phyloP scores from a whole-genome alignment of 2,329 filamentous ascomycete genomes.

The Ceratocystis lukuohia region DNA sequence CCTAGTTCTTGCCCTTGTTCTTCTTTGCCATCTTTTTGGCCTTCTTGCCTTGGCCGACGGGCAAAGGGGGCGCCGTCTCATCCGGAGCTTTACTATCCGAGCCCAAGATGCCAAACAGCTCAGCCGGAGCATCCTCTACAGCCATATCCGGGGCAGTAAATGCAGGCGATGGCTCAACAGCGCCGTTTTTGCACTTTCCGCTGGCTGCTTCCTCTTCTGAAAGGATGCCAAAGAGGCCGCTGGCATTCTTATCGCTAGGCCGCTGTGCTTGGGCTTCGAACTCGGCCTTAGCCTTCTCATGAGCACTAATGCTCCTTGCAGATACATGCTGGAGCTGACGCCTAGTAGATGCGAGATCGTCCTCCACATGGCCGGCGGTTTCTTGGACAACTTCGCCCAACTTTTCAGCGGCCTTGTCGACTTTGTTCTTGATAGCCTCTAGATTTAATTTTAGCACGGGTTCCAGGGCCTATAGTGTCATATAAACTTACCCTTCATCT shows the following conservation, averaged over 20 bases:
- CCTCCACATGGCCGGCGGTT: constrained; percentile 1
- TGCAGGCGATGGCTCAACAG: not conserved
- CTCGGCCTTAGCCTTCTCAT: not conserved
- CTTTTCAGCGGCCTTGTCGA: not conserved
- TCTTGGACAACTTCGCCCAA: constrained; percentile 13
- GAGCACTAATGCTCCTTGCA: not conserved
- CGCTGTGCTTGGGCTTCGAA: not conserved
- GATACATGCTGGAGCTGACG: not conserved
- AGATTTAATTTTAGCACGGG: not conserved
- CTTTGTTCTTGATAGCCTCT: constrained; percentile 14
- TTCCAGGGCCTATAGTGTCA: not conserved
- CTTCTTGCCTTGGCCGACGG: not conserved
- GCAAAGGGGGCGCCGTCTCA: not conserved
- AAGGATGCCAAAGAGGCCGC: constrained; percentile 14
- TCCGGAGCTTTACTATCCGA: not conserved
- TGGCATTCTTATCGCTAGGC: not conserved
- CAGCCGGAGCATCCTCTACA: not conserved
- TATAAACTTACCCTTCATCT: constrained; percentile 15
- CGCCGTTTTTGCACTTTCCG: not conserved
- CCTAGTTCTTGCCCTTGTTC: constrained; percentile 13
- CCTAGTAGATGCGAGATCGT: constrained; percentile 7
- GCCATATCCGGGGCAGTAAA: not conserved
- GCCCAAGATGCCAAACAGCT: constrained; percentile 14
- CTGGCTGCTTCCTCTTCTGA: not conserved
- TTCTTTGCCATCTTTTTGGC: constrained; percentile 15